Evolutionary conservation across 768 basidiomycete genomes (phyloP).

Genomic region (Mycena polygramma): DNA sequence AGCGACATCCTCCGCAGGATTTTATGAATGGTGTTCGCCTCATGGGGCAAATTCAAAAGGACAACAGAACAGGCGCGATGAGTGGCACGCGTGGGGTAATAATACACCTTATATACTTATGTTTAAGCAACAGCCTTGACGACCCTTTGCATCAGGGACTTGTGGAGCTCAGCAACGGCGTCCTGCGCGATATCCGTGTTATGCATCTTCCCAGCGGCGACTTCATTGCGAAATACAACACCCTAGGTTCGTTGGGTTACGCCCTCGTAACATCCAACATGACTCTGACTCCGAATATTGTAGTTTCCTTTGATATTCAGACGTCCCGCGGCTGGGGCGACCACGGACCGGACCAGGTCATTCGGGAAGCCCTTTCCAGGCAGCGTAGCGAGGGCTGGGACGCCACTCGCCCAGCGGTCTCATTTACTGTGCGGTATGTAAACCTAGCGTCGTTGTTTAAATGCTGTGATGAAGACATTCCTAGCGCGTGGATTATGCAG

Average conservation of each 20-base stretch:
- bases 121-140: not conserved
- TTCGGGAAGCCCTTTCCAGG: constrained; percentile 36
- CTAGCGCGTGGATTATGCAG: constrained; percentile 39
- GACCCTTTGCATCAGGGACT: constrained; percentile 22
- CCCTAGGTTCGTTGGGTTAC: constrained; percentile 28
- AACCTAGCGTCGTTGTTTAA: not conserved
- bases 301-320: constrained; percentile 28
- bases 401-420: constrained; percentile 32
- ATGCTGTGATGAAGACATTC: not conserved
- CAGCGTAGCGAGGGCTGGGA: constrained; percentile 37
- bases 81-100: constrained; percentile 31
- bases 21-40: constrained; percentile 29
- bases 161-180: constrained; percentile 33
- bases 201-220: constrained; percentile 31
- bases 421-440: constrained; percentile 37
- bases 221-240: constrained; percentile 31
- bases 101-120: not conserved
- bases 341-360: constrained; percentile 27
- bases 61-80: not conserved
- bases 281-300: not conserved
- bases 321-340: constrained; percentile 5
- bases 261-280: not conserved
- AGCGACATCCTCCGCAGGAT: not conserved
- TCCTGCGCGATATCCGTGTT: constrained; percentile 38
- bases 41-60: constrained; percentile 18